Conservation (phyloP, 1,284 basidiomycete genomes). For the Nidula niveotomentosa region DNA sequence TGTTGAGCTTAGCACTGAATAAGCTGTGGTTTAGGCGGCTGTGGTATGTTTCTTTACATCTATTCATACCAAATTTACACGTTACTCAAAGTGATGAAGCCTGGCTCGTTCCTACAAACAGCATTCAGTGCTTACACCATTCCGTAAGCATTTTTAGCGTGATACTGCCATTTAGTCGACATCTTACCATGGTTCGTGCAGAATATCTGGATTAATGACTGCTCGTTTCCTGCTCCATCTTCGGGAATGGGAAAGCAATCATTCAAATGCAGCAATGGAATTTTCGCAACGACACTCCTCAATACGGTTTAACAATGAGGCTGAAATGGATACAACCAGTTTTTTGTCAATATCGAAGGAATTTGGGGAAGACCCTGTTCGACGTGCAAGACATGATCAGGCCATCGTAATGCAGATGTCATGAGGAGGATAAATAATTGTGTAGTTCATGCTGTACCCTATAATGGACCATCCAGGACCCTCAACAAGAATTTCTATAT, state of each 20-base stretch:
- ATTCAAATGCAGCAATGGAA: not conserved
- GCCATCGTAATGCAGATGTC: no score
- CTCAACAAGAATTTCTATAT: no score
- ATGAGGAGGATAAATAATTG: no score
- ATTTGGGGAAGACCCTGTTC: conserved; percentile 6
- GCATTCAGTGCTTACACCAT: conserved; percentile 15
- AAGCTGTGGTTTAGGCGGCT: not conserved
- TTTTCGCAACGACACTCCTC: not conserved
- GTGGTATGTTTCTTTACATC: not conserved
- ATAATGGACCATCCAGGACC: no score
- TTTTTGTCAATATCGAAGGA: not conserved
- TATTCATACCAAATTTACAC: not conserved
- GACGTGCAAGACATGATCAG: not conserved
- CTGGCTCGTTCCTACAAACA: conserved; percentile 12
- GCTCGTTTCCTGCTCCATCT: conserved; percentile 19
- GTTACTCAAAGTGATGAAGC: not conserved
- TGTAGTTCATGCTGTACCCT: no score
- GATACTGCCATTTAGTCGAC: not conserved
- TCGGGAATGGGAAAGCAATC: conserved; percentile 12
- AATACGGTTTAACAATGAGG: not conserved
- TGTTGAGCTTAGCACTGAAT: conserved; percentile 2
- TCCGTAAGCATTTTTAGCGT: conserved; percentile 9
- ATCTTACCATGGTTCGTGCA: not conserved
- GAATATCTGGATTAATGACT: conserved; percentile 17
- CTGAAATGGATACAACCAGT: not conserved